Evolutionary conservation across 192 early-diverging fungal genomes (phyloP).

Genomic region (Backusella parvicylindrica): DNA sequence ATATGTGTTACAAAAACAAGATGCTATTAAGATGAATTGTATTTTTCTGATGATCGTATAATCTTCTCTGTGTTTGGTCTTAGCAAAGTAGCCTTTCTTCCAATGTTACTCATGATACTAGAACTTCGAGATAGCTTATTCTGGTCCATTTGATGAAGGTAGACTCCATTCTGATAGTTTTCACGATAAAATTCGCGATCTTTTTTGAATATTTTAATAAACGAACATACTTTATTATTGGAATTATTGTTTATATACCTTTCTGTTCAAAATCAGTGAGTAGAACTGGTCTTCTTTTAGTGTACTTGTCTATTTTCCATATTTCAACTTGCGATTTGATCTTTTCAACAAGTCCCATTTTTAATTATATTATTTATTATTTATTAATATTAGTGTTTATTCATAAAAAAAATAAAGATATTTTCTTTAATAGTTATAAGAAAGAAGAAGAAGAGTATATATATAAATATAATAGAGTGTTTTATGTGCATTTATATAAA

Average conservation of each 20-base stretch:
- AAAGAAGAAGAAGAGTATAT: not conserved
- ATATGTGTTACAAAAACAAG: not conserved
- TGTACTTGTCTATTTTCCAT: slow-evolving; percentile 20
- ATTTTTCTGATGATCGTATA: not conserved
- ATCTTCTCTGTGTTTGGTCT: not conserved
- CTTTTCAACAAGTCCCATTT: slow-evolving; percentile 17
- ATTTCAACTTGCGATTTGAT: slow-evolving; percentile 21
- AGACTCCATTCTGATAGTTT: not conserved
- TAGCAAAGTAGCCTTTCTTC: not conserved
- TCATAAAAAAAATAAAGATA: not conserved
- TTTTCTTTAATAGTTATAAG: no score
- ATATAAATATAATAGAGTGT: no score
- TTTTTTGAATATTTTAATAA: not conserved
- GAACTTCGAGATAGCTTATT: not conserved
- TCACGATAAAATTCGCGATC: not conserved
- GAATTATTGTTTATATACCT: not conserved
- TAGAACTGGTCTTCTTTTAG: slow-evolving; percentile 11
- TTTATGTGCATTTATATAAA: not conserved
- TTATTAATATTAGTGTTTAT: not conserved
- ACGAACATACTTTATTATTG: not conserved
- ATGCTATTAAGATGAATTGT: not conserved
- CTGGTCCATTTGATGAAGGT: not conserved
- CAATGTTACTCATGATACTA: not conserved
- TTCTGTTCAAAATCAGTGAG: slow-evolving; percentile 20
- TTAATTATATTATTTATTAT: not conserved